Base-by-base conservation (phyloP, 331 rosid genomes). In the Arachis monticola region DNA sequence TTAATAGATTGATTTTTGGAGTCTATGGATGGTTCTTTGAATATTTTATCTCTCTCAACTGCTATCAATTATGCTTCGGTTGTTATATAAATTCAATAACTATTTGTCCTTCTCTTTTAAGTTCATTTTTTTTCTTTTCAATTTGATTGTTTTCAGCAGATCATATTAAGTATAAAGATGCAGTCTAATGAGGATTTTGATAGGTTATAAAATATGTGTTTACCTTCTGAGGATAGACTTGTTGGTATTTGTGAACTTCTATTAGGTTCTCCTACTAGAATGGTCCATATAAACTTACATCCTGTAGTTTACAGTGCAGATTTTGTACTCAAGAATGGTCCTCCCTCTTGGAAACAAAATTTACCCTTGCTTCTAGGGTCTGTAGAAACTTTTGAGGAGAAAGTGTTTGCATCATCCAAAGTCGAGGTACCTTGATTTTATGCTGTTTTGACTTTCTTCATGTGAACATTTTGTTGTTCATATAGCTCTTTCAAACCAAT, bases 371-470 rank as follows among this genome's bases (percentile, higher is more conserved):
- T 67, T 58, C 1, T 9, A 8, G 35, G 32, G 38, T 5, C 1
- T 10, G 64, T 40, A 3, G 73, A 79, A 50, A 6, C 0, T 6
- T 6, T 79, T 1, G 75, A 73, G 59, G 65, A 73, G 45, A 62
- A 59, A 31, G 75, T 41, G 5, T 22, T 47, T 42, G 41, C 10
- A 8, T 57, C 70, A 0, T 57, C 75, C 50, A 58, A 13, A 59
- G 65, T 59, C 51, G 76, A 73, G 83, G 83, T 79, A 67, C 58
- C 35, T 66, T 67, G 11, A 59, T 9, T 31, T 41, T 42, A 3
- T 50, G 1, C 2, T 69, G 1, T n/a, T 50, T 11, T 32, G 47
- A 2, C 5, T 59, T 59, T 8, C 14, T 8, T 31, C 40, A 44
- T 10, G 35, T 55, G 42, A 56, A 38, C 10, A 69, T 42, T 38